Conservation (phyloP, 805 yeast genomes). For the Torulaspora microellipsoides region DNA sequence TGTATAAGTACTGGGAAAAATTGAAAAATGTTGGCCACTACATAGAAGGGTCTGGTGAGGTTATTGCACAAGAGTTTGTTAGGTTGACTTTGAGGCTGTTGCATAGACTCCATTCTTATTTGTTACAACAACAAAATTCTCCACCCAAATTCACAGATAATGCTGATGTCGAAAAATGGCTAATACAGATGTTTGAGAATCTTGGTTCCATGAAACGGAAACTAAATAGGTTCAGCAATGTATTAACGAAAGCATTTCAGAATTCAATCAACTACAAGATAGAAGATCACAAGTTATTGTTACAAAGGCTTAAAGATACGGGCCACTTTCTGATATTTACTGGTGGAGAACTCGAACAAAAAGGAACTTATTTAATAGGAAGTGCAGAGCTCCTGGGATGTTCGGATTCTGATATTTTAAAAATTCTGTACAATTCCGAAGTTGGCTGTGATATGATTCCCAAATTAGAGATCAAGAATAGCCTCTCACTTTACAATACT, state of each 20-base stretch:
- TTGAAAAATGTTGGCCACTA: slow-evolving; percentile 71
- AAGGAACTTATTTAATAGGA: slow-evolving; percentile 78
- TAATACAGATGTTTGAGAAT: slow-evolving; percentile 60
- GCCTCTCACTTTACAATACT: slow-evolving; percentile 25
- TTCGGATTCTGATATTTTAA: slow-evolving; percentile 40
- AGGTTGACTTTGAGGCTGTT: slow-evolving; percentile 62
- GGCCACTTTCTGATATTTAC: slow-evolving; percentile 77
- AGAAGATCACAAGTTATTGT: slow-evolving; percentile 46
- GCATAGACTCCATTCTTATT: slow-evolving; percentile 62
- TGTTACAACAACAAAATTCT: slow-evolving; percentile 65
- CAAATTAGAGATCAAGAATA: slow-evolving; percentile 29
- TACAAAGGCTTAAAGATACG: slow-evolving; percentile 55
- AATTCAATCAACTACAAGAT: slow-evolving; percentile 64
- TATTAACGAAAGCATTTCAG: slow-evolving; percentile 63
- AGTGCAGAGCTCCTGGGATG: slow-evolving; percentile 44
- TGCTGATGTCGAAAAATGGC: slow-evolving; percentile 56
- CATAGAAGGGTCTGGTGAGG: slow-evolving; percentile 75
- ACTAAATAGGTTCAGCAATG: slow-evolving; percentile 68
- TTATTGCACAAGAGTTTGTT: slow-evolving; percentile 73
- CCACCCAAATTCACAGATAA: slow-evolving; percentile 44
- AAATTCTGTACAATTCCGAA: slow-evolving; percentile 43
- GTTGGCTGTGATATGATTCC: slow-evolving; percentile 48
- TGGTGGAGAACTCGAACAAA: slow-evolving; percentile 57
- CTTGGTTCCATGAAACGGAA: slow-evolving; percentile 76
- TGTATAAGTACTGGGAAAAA: slow-evolving; percentile 77